Percentiles rank a stretch among this genome's conserved stretches.
Evolutionary conservation across 495 filamentous ascomycete species (phyloP).

Genomic region (Talaromyces wortmannii): DNA sequence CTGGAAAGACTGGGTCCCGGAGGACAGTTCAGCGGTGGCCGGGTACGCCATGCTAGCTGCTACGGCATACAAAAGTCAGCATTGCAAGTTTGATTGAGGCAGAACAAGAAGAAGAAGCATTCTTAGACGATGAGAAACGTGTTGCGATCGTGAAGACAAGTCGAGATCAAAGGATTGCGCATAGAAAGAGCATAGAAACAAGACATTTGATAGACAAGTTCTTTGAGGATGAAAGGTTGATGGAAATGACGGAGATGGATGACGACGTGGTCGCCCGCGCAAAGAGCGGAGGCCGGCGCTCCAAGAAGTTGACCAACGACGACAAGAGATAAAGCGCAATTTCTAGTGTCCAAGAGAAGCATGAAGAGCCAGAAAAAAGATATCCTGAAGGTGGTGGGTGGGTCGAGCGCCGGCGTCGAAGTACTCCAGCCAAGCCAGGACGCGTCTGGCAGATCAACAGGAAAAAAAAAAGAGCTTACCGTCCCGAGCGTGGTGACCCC

Average conservation of each 20-base stretch:
- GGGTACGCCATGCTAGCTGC: constrained; percentile 49
- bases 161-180: constrained; percentile 16
- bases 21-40: constrained; percentile 35
- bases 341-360: constrained; percentile 9
- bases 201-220: constrained; percentile 28
- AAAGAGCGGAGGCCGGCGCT: constrained; percentile 6
- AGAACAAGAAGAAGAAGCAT: constrained; percentile 10
- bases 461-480: constrained; percentile 36
- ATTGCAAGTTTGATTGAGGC: constrained; percentile 31
- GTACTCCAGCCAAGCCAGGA: constrained; percentile 32
- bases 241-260: constrained; percentile 26
- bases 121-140: constrained; percentile 14
- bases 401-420: constrained; percentile 40
- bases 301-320: constrained; percentile 6
- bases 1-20: constrained; percentile 16
- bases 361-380: constrained; percentile 1
- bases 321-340: constrained; percentile 13
- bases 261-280: constrained; percentile 12
- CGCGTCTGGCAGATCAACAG: constrained; percentile 16
- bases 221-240: constrained; percentile 38
- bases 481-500: constrained; percentile 48
- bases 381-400: constrained; percentile 15
- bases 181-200: constrained; percentile 22
- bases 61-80: constrained; percentile 36
- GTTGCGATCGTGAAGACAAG: constrained; percentile 28